Percentiles rank a stretch among this genome's conserved stretches.
phyloP scores from a whole-genome alignment of 306 rosid species.

The Oxytropis ochrocephala region DNA sequence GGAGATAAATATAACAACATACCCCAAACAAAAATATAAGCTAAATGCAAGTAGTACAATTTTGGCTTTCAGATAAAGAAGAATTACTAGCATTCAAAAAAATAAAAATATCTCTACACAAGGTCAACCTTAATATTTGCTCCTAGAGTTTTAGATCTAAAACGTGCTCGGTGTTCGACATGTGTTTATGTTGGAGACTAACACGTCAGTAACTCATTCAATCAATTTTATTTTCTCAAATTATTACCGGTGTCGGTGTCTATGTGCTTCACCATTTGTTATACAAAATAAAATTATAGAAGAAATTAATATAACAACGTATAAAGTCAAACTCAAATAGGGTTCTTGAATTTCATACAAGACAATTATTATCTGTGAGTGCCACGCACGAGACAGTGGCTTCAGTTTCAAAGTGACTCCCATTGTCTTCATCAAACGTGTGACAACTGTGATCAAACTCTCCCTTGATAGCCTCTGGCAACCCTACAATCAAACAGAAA shows the following conservation, averaged over 20 bases:
- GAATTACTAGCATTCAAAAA: neutral
- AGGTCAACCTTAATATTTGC: neutral
- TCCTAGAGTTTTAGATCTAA: neutral
- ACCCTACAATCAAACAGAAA: constrained; percentile 29
- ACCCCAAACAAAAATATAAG: neutral
- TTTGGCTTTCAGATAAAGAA: neutral
- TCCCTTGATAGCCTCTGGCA: constrained; percentile 4
- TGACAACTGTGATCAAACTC: constrained; percentile 6
- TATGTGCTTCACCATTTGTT: neutral
- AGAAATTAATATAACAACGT: neutral
- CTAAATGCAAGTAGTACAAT: neutral
- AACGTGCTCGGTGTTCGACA: too few relatives aligned
- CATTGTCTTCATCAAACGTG: neutral
- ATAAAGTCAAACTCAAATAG: neutral
- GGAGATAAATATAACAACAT: neutral
- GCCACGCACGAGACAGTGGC: constrained; percentile 30
- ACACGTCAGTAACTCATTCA: too few relatives aligned
- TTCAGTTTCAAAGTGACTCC: neutral
- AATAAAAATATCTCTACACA: neutral
- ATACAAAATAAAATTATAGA: constrained; percentile 7
- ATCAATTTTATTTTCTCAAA: too few relatives aligned
- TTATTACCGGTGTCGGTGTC: too few relatives aligned
- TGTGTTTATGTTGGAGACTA: too few relatives aligned
- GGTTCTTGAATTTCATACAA: constrained; percentile 28
- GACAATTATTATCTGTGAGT: constrained; percentile 23